These are phyloP conservation scores for Amphibolis antarctica DNA, from an alignment of 106 monocot genomes.

Conservation along the genomic window DNA sequence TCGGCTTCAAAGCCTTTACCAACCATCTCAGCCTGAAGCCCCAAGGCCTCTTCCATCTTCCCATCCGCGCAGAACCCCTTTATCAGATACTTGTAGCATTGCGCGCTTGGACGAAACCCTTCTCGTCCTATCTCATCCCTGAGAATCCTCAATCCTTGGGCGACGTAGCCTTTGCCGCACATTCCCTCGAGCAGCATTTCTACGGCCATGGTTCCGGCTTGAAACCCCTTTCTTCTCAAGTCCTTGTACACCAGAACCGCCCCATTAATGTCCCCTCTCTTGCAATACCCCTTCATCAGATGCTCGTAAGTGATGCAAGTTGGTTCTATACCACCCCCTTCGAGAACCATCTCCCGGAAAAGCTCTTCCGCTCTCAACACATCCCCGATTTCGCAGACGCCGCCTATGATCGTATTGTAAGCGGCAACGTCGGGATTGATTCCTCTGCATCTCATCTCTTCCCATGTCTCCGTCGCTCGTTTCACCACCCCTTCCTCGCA, in stretches of 20 bases:
- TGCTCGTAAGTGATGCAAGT: conserved; percentile 22
- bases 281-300: conserved; percentile 20
- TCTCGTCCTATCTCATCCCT: conserved; percentile 44
- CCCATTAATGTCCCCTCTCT: conserved; percentile 13
- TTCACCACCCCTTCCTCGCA: conserved; percentile 34
- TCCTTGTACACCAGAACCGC: conserved; percentile 33
- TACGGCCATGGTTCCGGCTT: conserved; percentile 12
- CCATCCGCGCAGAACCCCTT: conserved; percentile 48
- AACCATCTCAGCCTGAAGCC: conserved; percentile 73
- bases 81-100: conserved; percentile 36
- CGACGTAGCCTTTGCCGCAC: conserved; percentile 30
- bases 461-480: conserved; percentile 33
- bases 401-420: conserved; percentile 58
- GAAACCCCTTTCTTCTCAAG: conserved; percentile 32
- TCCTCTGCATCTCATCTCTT: conserved; percentile 30
- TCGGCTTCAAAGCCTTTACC: conserved; percentile 37
- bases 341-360: conserved; percentile 40
- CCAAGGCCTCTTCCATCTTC: conserved; percentile 36
- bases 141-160: conserved; percentile 36
- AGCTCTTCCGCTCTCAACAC: conserved; percentile 38
- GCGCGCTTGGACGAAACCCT: conserved; percentile 28
- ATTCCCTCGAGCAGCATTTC: conserved; percentile 35
- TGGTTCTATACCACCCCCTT: conserved; percentile 21
- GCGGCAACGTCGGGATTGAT: conserved; percentile 33
- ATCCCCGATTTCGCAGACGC: conserved; percentile 28